Evolutionary conservation across 176 grass and related monocot species (phyloP), one percentile per base, ranked within the genome.

Genomic region (Aegilops sharonensis): DNA sequence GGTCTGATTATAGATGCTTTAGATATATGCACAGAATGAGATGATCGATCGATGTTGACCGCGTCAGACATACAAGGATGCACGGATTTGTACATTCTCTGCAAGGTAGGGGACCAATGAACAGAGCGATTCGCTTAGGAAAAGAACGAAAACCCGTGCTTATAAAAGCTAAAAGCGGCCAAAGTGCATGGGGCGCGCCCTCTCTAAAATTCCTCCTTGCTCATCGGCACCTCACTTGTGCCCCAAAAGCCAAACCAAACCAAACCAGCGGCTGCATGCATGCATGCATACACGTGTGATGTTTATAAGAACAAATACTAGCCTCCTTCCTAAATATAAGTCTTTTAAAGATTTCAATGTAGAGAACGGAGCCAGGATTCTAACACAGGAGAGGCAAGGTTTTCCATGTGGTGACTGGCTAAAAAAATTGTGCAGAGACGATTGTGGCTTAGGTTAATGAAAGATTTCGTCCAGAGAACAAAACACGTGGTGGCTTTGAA

Each of bases 191-290:
- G 81, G 85, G 75, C 67, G 85, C 85, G 85, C 81, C 63, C 70
- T 45, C 81, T 61, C 84, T 75, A 40, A 79, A 84, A 84, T 87
- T 17, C 60, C 72, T 80, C 85, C 40, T 60, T 75, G 75, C 66
- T 83, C 47, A 68, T 11, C 24, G 45, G 79, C 74, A 25, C 78
- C 73, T 79, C 84, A 36, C 3, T 14, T 87, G 89, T 52, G 85
- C 66, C 85, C 85, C 85, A 75, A 91, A 87, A 87, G 89, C 85
- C 85, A 87, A 91, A 80, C 85, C 57, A 74, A 56, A 56, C 52
- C 5, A 56, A 47, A 14, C 45, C 45, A 37, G 66, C 57, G 66
- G 80, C 82, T 85, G 32, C 47, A 54, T 9, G 64, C 76, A 80
- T 79, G 36, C 36, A 37, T 37, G 36, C 36, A 74, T 74, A 25